Percentiles rank a stretch among this genome's conserved stretches.
Evolutionary conservation across 208 protist genomes (phyloP).

Genomic region (Crithidia mellificae): DNA sequence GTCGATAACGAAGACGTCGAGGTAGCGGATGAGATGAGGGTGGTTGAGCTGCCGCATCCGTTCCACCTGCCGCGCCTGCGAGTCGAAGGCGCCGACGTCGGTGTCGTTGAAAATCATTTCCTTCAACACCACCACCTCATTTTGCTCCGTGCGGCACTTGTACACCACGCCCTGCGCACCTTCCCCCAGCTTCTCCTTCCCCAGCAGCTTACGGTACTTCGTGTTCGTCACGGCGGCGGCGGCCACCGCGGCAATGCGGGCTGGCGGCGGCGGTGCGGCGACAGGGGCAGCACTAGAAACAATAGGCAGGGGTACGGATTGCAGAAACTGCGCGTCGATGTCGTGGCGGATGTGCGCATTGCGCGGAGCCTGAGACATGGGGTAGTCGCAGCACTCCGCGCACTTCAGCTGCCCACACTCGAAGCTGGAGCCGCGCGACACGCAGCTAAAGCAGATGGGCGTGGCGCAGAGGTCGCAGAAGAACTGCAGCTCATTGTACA

Average conservation of each 20-base stretch:
- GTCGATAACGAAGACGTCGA: slow-evolving; percentile 64
- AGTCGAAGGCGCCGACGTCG: slow-evolving; percentile 39
- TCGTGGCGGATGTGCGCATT: slow-evolving; percentile 23
- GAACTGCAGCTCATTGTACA: slow-evolving; percentile 30
- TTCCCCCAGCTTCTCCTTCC: slow-evolving; percentile 55
- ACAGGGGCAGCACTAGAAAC: slow-evolving; percentile 15
- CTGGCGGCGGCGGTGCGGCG: slow-evolving; percentile 10
- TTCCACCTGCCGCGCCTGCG: slow-evolving; percentile 59
- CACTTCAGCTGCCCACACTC: slow-evolving; percentile 79
- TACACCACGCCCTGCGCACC: slow-evolving; percentile 82
- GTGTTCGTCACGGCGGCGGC: slow-evolving; percentile 19
- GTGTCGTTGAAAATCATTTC: slow-evolving; percentile 71
- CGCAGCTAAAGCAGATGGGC: slow-evolving; percentile 61
- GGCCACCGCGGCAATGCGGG: slow-evolving; percentile 16
- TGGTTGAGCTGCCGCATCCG: slow-evolving; percentile 75
- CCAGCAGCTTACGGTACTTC: slow-evolving; percentile 56
- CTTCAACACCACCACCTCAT: slow-evolving; percentile 78
- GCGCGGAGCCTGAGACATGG: slow-evolving; percentile 33
- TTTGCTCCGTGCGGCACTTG: slow-evolving; percentile 71
- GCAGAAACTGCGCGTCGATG: slow-evolving; percentile 24
- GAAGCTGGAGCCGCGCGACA: slow-evolving; percentile 46
- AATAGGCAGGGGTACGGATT: slow-evolving; percentile 19
- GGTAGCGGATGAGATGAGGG: slow-evolving; percentile 81
- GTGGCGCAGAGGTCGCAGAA: slow-evolving; percentile 68
- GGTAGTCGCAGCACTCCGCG: slow-evolving; percentile 52